A percentile compares a stretch with the other conserved stretches of the same genome.
These are phyloP conservation scores for Tetratostichococcus sp. DNA, from an alignment of 139 green algal genomes.

Conservation along the genomic window DNA sequence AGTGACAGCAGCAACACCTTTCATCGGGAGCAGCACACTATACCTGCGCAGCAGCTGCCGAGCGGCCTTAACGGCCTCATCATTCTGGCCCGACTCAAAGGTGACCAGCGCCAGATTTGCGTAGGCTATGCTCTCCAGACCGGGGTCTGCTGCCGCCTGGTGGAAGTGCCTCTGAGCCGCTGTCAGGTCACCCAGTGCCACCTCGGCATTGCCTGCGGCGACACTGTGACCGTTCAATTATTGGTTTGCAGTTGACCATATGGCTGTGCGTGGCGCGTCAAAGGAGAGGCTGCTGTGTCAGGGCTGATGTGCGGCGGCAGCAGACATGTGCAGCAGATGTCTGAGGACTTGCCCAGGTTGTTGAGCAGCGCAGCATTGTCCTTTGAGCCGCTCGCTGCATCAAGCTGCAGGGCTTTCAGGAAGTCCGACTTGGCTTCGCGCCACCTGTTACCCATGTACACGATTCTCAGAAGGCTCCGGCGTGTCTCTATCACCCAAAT, in stretches of 20 bases:
- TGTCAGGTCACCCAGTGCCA: constrained; percentile 27
- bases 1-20: no score
- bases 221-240: no score
- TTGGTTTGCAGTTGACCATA: no score
- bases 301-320: no score
- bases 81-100: constrained; percentile 20
- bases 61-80: constrained; percentile 16
- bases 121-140: constrained; percentile 22
- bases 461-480: no score
- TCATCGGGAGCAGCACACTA: no score
- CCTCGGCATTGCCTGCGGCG: constrained; percentile 42
- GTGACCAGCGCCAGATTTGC: constrained; percentile 40
- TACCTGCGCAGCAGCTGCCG: constrained; percentile 29
- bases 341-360: no score
- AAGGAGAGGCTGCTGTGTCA: no score
- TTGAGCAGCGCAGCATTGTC: background rate
- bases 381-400: background rate
- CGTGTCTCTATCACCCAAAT: no score
- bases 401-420: background rate
- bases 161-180: constrained; percentile 30
- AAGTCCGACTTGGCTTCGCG: background rate
- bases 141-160: constrained; percentile 25
- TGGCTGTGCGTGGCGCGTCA: no score
- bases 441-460: background rate
- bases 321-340: no score